Base-by-base conservation (phyloP, 441 rosid genomes). In the Populus hybrid region DNA sequence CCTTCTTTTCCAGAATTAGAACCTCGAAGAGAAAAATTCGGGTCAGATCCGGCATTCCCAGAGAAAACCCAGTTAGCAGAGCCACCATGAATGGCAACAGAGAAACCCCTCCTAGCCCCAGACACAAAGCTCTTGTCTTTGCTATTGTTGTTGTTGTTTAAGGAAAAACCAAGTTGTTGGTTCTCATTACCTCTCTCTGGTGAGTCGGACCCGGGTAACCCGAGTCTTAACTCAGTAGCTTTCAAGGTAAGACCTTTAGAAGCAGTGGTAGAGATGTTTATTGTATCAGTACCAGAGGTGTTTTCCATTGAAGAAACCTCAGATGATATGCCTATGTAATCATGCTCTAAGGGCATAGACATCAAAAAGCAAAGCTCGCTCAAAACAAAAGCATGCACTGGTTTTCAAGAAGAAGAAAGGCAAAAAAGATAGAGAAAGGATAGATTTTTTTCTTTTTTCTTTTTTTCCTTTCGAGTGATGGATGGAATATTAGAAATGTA, bases 211-310 rank as follows among this genome's bases (percentile, higher is more conserved):
- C 97, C 97, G 3, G 97, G 97, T 81, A 93, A 84, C 69, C 95
- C 97, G 73, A 93, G 95, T 78, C 94, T 88, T 80, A 93, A 79
- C 90, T 93, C 94, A 21, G 95, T 91, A 18, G 94, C 95, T 80
- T 87, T 89, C 77, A 88, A 81, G 79, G 86, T 86, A 8, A 89
- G 76, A 79, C 86, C 86, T 36, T 36, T 36, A 36, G 9, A 36
- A 21, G 38, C 64, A 61, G 35, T 67, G 4, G 83, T 59, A 14
- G 72, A 38, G 40, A 10, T 9, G 11, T 21, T n/a, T n/a, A 38
- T 79, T 67, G 10, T 36, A 9, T 72, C 79, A 71, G 50, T 73
- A 65, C 73, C 91, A 84, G 88, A 83, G 18, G 6, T 24, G 84
- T 78, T 82, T 64, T 84, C 92, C 94, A 83, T 88, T 80, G 88